Evolutionary conservation across 2,329 filamentous ascomycete species (phyloP).

Genomic region (Emericellopsis atlantica): DNA sequence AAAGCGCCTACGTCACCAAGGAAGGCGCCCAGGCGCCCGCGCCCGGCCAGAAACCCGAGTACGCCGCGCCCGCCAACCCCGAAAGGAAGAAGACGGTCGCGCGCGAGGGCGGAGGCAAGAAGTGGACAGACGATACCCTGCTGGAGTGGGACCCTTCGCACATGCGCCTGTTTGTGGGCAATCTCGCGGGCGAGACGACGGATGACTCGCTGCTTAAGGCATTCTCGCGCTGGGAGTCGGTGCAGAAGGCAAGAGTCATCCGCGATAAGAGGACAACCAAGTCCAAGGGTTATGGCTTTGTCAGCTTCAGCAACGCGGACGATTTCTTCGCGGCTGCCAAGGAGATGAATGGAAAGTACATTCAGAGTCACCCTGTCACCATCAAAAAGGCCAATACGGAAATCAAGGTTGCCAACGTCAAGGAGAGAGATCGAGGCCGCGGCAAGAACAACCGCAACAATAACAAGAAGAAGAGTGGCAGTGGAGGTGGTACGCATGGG

Average conservation of each 20-base stretch:
- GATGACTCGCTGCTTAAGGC: slow-evolving; percentile 93
- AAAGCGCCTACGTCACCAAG: slow-evolving; percentile 69
- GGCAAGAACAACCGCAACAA: slow-evolving; percentile 23
- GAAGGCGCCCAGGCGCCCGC: slow-evolving; percentile 27
- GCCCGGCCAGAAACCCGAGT: slow-evolving; percentile 15
- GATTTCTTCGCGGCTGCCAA: slow-evolving; percentile 94
- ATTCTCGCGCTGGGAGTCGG: slow-evolving; percentile 74
- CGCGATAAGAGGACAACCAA: slow-evolving; percentile 94
- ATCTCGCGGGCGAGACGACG: slow-evolving; percentile 92
- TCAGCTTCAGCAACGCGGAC: slow-evolving; percentile 89
- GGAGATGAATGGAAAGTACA: slow-evolving; percentile 99
- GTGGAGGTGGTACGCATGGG: slow-evolving; percentile 12
- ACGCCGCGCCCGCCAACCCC: slow-evolving; percentile 25
- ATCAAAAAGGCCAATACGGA: slow-evolving; percentile 85
- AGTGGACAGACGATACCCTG: slow-evolving; percentile 78
- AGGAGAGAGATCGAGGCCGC: slow-evolving; percentile 37
- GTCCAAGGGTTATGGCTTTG: slow-evolving; percentile 92
- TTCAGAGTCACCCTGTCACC: slow-evolving; percentile 87
- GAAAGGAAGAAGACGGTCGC: slow-evolving; percentile 77
- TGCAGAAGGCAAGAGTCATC: slow-evolving; percentile 87
- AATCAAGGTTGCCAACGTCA: slow-evolving; percentile 64
- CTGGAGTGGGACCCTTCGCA: slow-evolving; percentile 95
- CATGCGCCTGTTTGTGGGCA: slow-evolving; percentile 90
- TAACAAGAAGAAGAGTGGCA: slow-evolving; percentile 19
- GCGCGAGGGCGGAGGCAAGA: slow-evolving; percentile 79